These are phyloP conservation scores for Microcos paniculata DNA, from an alignment of 345 rosid genomes.

Conservation along the genomic window DNA sequence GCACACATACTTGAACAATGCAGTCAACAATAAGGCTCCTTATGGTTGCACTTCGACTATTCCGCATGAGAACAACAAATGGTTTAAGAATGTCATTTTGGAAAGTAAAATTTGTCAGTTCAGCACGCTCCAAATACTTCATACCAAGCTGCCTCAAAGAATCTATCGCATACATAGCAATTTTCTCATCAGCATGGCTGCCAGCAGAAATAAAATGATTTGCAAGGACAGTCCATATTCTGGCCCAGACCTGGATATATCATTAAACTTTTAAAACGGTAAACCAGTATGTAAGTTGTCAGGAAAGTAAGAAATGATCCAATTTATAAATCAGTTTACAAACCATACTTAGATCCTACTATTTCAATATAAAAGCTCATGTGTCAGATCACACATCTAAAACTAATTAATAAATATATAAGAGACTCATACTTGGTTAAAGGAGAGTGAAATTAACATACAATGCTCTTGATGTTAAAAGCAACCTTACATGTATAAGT, in stretches of 20 bases:
- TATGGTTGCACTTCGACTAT: slow-evolving; percentile 58
- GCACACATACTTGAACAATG: slow-evolving; percentile 61
- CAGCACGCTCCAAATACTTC: slow-evolving; percentile 78
- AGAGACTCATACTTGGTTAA: not conserved
- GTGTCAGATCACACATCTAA: not conserved
- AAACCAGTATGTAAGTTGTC: not conserved
- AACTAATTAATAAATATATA: not conserved
- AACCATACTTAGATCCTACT: slow-evolving; percentile 1
- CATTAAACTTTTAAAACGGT: slow-evolving; percentile 6
- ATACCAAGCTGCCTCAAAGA: slow-evolving; percentile 75
- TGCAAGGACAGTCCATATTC: slow-evolving; percentile 76
- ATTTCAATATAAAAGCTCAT: not conserved
- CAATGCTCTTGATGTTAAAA: not conserved
- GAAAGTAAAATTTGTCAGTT: slow-evolving; percentile 70
- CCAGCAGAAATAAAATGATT: slow-evolving; percentile 82
- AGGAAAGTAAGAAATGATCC: not conserved
- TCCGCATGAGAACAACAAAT: slow-evolving; percentile 73
- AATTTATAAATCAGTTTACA: not conserved
- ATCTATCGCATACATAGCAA: slow-evolving; percentile 79
- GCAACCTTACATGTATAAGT: not conserved
- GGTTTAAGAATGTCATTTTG: slow-evolving; percentile 85
- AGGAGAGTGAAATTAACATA: not conserved
- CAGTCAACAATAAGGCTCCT: slow-evolving; percentile 76
- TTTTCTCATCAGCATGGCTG: slow-evolving; percentile 73
- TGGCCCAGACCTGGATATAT: slow-evolving; percentile 68